Conservation (phyloP, 164 flowering plant species). For the Echeveria elegans region DNA sequence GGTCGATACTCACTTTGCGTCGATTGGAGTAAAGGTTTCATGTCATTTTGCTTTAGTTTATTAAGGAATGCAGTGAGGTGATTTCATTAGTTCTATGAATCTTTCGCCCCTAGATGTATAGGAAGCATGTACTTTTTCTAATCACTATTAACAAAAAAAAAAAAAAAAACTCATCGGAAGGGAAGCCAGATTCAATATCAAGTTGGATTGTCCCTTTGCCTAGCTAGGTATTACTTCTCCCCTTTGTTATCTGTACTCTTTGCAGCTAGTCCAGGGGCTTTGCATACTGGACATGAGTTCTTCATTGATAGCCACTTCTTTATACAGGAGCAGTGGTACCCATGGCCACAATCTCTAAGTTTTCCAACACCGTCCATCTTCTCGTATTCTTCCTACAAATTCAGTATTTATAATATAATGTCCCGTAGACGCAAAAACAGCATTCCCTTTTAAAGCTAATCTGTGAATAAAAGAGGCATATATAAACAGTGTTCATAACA, state of each 20-base stretch:
- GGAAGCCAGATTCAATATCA: background rate
- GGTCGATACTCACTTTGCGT: no score
- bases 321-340: conserved; percentile 47
- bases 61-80: no score
- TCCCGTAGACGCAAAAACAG: no score
- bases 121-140: no score
- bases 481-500: background rate
- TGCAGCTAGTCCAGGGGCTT: conserved; percentile 38
- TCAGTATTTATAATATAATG: background rate
- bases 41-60: no score
- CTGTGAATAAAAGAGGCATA: background rate
- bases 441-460: no score
- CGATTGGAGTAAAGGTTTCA: no score
- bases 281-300: conserved; percentile 64
- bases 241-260: background rate
- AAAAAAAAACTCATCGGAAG: conserved; percentile 36
- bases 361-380: conserved; percentile 37
- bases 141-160: no score
- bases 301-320: conserved; percentile 59
- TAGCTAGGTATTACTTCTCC: no score
- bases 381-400: conserved; percentile 56
- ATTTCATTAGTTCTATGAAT: no score
- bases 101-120: no score
- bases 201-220: conserved; percentile 10
- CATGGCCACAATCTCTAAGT: conserved; percentile 45